Evolutionary conservation across 192 early-diverging fungal species (phyloP).

Genomic region (Linnemannia schmuckeri): DNA sequence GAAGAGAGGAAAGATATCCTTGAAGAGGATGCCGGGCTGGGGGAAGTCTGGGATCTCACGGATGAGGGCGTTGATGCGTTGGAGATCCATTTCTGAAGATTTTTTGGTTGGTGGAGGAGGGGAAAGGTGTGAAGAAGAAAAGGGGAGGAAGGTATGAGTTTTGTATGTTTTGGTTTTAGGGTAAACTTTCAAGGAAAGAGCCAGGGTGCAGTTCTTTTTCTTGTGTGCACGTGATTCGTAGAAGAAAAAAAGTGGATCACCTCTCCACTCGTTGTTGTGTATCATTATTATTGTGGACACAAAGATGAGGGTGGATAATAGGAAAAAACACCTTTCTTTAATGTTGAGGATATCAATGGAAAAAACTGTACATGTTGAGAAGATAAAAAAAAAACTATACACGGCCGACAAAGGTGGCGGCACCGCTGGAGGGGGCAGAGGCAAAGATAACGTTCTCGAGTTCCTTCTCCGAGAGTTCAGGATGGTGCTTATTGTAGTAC

Average conservation of each 20-base stretch:
- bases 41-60: slow-evolving; percentile 56
- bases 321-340: neutral
- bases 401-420: slow-evolving; percentile 60
- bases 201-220: too few species aligned
- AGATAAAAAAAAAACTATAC: slow-evolving; percentile 11
- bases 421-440: slow-evolving; percentile 63
- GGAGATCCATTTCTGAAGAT: slow-evolving; percentile 34
- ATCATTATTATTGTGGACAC: neutral
- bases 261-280: neutral
- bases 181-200: too few species aligned
- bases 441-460: slow-evolving; percentile 68
- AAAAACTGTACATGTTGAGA: neutral
- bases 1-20: slow-evolving; percentile 98
- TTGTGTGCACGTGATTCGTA: neutral
- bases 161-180: too few species aligned
- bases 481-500: slow-evolving; percentile 72
- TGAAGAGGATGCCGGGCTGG: slow-evolving; percentile 92
- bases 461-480: slow-evolving; percentile 61
- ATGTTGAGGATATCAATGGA: neutral
- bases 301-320: neutral
- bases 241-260: neutral
- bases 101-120: neutral
- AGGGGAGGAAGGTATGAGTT: neutral
- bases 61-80: slow-evolving; percentile 54
- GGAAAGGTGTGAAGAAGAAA: neutral